Evolutionary conservation across 148 eudicot species (phyloP).

Genomic region (Rhododendron griersonianum): DNA sequence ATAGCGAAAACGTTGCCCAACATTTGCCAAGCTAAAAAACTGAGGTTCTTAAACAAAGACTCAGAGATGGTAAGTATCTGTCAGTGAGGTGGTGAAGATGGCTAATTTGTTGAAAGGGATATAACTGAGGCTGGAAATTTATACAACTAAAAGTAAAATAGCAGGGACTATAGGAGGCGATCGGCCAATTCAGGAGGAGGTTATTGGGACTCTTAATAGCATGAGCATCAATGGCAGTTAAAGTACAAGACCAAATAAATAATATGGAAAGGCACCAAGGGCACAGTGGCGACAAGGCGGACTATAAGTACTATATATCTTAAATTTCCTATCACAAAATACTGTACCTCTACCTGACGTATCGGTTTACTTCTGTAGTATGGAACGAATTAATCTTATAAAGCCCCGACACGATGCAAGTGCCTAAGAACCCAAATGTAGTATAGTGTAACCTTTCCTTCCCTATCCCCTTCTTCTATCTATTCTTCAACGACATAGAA

Average conservation of each 20-base stretch:
- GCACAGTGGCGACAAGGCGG: not conserved
- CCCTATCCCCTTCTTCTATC: not conserved
- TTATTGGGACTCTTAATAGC: slow-evolving; percentile 1
- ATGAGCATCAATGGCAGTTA: not conserved
- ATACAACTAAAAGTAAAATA: not conserved
- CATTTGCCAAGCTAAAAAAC: not conserved
- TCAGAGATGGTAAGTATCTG: not conserved
- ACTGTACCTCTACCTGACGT: not conserved
- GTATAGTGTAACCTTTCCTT: not conserved
- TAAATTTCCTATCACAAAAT: not conserved
- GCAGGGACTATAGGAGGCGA: not conserved
- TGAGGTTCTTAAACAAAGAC: not conserved
- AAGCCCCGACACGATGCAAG: not conserved
- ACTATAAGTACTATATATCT: not conserved
- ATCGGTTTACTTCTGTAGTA: not conserved
- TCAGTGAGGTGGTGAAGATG: not conserved
- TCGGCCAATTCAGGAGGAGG: not conserved
- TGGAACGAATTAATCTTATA: not conserved
- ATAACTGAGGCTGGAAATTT: not conserved
- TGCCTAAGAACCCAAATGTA: not conserved
- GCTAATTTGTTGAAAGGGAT: not conserved
- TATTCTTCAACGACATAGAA: not conserved
- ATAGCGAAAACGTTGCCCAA: not conserved
- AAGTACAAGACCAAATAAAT: not conserved
- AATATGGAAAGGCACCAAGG: not conserved